Evolutionary conservation across 345 rosid genomes (phyloP), one percentile per base, ranked within the genome.

Genomic region (Sisymbrium irio): DNA sequence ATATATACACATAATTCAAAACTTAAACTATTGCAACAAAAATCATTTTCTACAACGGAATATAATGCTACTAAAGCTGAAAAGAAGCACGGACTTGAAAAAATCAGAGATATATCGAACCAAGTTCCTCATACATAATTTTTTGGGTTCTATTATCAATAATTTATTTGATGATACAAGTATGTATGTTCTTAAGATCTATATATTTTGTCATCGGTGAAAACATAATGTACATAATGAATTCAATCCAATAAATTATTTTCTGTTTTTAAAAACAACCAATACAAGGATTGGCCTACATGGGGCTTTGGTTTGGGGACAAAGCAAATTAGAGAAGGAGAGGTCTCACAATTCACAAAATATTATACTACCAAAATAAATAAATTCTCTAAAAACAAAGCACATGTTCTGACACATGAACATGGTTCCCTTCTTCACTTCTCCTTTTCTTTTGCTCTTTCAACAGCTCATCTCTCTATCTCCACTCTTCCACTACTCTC

Each of bases 341-440:
- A 77, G 72, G 56, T 39, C 46, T 60, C 67, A 67, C 62, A 67
- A 75, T 56, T 61, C 73, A 53, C 78, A 67, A 67, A 53, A 68
- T 51, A 51, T 75, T 46, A 75, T 53, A 62, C 8, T 53, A 62
- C 8, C 40, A 73, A 64, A 69, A 69, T 15, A 19, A 42, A 37
- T 47, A 19, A 18, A 25, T 11, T 27, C 28, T 27, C 28, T 27
- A 27, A 19, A 66, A 58, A 77, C 72, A 77, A 71, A 71, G 76
- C 80, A 77, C 80, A 77, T 77, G 80, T 71, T 65, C 76, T 77
- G 77, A 71, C 80, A 77, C 72, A 77, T 65, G 72, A 65, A 64
- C 77, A 77, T 77, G 80, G 67, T 71, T 64, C 77, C 66, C 67
- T 77, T 77, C 63, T 71, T 71, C 80, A 64, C 79, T 76, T 69